Conservation (phyloP, 2,329 filamentous ascomycete genomes). For the Fusarium sp. region DNA sequence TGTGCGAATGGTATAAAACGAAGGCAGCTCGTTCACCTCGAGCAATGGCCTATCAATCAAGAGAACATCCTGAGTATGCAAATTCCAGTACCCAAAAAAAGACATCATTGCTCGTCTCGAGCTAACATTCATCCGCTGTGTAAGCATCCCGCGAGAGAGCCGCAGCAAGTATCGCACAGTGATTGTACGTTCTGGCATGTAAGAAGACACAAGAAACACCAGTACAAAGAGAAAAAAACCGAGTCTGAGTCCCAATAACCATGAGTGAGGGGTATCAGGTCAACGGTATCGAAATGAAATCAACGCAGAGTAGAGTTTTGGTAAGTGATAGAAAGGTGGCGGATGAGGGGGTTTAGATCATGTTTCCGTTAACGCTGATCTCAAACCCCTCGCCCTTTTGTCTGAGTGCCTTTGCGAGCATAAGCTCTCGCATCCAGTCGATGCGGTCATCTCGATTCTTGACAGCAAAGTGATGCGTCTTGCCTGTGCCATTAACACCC, state of each 20-base stretch:
- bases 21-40: conserved; percentile 6
- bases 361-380: conserved; percentile 82
- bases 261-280: not conserved
- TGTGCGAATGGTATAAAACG: conserved; percentile 35
- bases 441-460: conserved; percentile 88
- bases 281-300: conserved; percentile 1
- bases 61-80: conserved; percentile 18
- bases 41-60: conserved; percentile 19
- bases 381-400: conserved; percentile 87
- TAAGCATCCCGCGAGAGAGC: conserved; percentile 45
- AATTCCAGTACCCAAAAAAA: conserved; percentile 26
- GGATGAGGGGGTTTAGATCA: conserved; percentile 61
- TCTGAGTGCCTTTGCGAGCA: conserved; percentile 88
- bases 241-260: not conserved
- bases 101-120: conserved; percentile 41
- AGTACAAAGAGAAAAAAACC: conserved; percentile 5
- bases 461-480: conserved; percentile 95
- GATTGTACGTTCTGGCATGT: conserved; percentile 37
- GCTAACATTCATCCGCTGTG: conserved; percentile 44
- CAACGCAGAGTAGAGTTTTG: conserved; percentile 16
- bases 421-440: conserved; percentile 95
- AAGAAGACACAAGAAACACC: conserved; percentile 19
- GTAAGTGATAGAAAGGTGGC: not conserved
- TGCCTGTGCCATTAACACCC: conserved; percentile 71
- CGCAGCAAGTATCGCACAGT: conserved; percentile 39